Base-by-base conservation (phyloP, 345 rosid species). In the Gossypium sturtianum region DNA sequence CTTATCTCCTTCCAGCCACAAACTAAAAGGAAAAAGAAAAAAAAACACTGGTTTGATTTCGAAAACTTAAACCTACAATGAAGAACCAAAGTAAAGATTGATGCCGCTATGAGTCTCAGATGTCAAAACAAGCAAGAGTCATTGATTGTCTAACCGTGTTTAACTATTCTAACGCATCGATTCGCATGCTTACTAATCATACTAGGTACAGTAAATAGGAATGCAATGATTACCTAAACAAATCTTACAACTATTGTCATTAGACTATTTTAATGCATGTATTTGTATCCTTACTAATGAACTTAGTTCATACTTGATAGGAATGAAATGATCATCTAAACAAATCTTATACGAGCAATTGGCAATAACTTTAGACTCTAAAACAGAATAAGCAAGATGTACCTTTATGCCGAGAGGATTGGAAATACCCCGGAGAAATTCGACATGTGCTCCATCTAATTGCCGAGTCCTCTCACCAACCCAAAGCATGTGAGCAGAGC, bases 381-480 rank as follows among this genome's bases (percentile, higher is more conserved):
- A 68, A 38, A 15, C 51, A 74, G 3, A 12, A 64, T 71, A 20
- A 75, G 23, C 47, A 76, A 25, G 72, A 78, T 27, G 29, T 72
- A 85, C 86, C 88, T 85, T 85, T 62, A 89, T 85, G 68, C 90
- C 92, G n/a, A 87, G 86, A 62, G 90, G 90, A 78, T 89, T 89
- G 17, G 90, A 73, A 11, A 89, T 83, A 53, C 92, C 92, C 27
- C 92, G 82, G 38, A 89, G 78, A 44, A 87, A 89, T 76, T 87
- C 92, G 70, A 89, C 83, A 89, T 87, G 92, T 45, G 89, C 90
- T 78, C 90, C 92, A 76, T 85, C 92, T 29, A 89, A 79, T 68
- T 89, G 92, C 27, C 90, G 85, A 82, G 92, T 89, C 77, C 92
- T 78, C 80, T 89, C 92, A 66, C 92, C 92, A 29, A 89, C 90